Base-by-base conservation (phyloP, 2,329 filamentous ascomycete genomes). In the Diplodia seriata region DNA sequence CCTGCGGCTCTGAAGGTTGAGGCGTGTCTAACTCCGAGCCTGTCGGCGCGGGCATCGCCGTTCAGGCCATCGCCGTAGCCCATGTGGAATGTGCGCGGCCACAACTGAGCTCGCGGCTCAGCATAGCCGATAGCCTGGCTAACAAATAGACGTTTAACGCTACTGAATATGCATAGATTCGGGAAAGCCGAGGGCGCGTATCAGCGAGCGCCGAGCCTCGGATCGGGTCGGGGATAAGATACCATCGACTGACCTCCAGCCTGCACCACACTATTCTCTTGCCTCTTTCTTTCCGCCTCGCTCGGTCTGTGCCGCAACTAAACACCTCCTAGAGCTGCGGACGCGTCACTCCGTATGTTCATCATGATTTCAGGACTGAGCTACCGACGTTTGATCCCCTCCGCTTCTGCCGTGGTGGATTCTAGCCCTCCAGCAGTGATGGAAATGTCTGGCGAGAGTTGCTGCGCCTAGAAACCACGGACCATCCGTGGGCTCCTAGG, bases 291-390 rank as follows among this genome's bases (percentile, higher is more conserved):
- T 47, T n/a, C 43, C 43, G n/a, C 18, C 4, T 4, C 1, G 4
- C 43, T 47, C 43, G n/a, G 43, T 47, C n/a, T n/a, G n/a, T 47
- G 43, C 43, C 43, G 43, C 18, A 20, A 20, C 43, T 47, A 43
- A 43, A 15, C 40, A 7, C 9, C 18, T 47, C 20, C 43, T 47
- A 47, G 43, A 47, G n/a, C 43, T 11, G 43, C 43, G 50, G 50
- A 53, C 50, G 50, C 50, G 50, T 53, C 50, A 53, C 50, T 53
- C 26, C 20, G 50, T 26, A 29, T 14, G 50, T 18, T 53, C 23
- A 18, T 53, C 50, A 29, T 53, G 43, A 47, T 47, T n/a, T 20
- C 18, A 47, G 43, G 43, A 47, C 43, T 11, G n/a, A 47, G 43
- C 43, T 11, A 47, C 43, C 8, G 8, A 38, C 3, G 11, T 38